These are phyloP conservation scores for Mitragyna speciosa DNA, from an alignment of 257 asterid species.

Conservation along the genomic window DNA sequence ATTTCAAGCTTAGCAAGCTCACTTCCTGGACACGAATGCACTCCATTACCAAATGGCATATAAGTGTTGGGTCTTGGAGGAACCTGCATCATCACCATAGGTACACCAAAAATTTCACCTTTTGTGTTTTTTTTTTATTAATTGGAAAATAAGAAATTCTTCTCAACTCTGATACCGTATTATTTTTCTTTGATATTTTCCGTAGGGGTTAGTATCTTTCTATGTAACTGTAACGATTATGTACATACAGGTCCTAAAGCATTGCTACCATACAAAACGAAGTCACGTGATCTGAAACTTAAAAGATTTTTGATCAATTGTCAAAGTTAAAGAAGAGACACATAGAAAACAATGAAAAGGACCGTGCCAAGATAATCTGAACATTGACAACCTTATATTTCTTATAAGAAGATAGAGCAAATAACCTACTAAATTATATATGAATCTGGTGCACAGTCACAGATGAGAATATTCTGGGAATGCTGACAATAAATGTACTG, in stretches of 20 bases:
- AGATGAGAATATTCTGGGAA: background rate
- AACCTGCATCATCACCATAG: constrained; percentile 41
- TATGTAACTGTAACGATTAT: background rate
- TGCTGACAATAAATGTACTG: background rate
- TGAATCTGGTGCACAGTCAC: background rate
- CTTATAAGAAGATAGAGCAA: constrained; percentile 17
- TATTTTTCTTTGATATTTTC: background rate
- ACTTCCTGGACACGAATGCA: constrained; percentile 74
- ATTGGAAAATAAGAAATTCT: background rate
- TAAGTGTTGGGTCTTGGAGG: constrained; percentile 60
- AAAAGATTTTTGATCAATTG: constrained; percentile 14
- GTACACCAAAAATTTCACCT: background rate
- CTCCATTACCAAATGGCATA: constrained; percentile 74
- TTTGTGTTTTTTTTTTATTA: background rate
- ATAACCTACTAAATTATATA: background rate
- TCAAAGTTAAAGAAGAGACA: constrained; percentile 17
- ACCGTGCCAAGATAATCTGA: constrained; percentile 28
- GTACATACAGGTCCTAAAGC: background rate
- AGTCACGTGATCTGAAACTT: constrained; percentile 34
- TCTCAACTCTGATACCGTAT: background rate
- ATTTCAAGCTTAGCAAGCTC: constrained; percentile 79
- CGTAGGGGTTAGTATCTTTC: background rate
- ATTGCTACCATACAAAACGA: constrained; percentile 24
- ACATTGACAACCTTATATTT: constrained; percentile 45
- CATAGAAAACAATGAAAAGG: constrained; percentile 13